Evolutionary conservation across 2,329 filamentous ascomycete species (phyloP), one percentile per base, ranked within the genome.

Genomic region (Aspergillus novofumigatus): DNA sequence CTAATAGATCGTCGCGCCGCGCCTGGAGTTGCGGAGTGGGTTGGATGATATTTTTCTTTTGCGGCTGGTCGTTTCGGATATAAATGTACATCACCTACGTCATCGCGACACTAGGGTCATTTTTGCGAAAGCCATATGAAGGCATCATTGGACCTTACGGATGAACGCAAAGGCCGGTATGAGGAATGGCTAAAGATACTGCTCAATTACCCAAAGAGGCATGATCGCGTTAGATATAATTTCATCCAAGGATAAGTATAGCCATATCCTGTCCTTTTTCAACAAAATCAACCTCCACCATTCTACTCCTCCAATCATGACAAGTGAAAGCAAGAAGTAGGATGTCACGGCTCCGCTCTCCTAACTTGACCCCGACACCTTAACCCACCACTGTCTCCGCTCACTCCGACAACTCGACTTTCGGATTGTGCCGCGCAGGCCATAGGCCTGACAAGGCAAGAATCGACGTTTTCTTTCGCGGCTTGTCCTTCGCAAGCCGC

Each of bases 171-270:
- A 35, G 50, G 52, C 32, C 14, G 14, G 14, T 38, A 38, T 17
- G 32, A 38, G 32, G 32, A 38, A 38, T 38, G 32, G 32, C 14
- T 14, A 17, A 38, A 38, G 14, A 38, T 17, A 17, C 32, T 62
- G 58, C 58, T 62, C 51, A 62, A 59, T 60, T 62, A 58, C 61
- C 56, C 63, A 58, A 65, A 62, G 56, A 62, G 56, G 53, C 57
- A 58, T 60, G 56, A 61, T 64, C 35, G 57, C 59, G 62, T 58
- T 58, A 62, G 55, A 57, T 52, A 59, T 57, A 62, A 51, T 47
- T 59, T 61, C 54, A 62, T 41, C 49, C 28, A 49, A 49, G 28
- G 25, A 26, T 20, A 20, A 51, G 48, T 52, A 55, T 54, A 49
- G 49, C 32, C 51, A 49, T 32, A 47, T 51, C 52, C 53, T 54